These are phyloP conservation scores for Arthrobotrys sphaeroides DNA, from an alignment of 2,329 filamentous ascomycete species.

Conservation along the genomic window DNA sequence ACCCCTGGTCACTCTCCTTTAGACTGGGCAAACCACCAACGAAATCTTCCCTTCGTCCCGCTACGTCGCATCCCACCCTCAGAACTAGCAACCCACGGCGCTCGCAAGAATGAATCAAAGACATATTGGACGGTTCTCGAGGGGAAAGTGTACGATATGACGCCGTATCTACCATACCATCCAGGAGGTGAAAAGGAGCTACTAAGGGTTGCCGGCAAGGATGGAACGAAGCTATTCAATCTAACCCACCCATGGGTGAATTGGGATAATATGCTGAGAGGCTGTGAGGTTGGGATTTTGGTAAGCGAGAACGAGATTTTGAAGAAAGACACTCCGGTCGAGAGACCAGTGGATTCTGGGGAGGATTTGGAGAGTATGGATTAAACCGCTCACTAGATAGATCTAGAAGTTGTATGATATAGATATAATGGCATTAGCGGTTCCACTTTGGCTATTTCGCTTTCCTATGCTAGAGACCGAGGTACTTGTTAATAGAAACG, in stretches of 20 bases:
- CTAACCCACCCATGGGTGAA: conserved; percentile 78
- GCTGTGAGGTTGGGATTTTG: conserved; percentile 71
- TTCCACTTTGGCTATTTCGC: too few species aligned
- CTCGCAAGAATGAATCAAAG: conserved; percentile 78
- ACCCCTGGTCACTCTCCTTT: conserved; percentile 92
- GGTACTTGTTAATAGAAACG: too few species aligned
- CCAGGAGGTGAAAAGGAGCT: conserved; percentile 84
- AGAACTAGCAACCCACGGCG: conserved; percentile 78
- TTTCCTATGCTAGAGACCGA: too few species aligned
- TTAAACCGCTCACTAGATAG: background rate
- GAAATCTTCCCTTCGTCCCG: conserved; percentile 60
- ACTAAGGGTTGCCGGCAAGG: conserved; percentile 70
- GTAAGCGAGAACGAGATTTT: conserved; percentile 67
- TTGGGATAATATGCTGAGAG: conserved; percentile 74
- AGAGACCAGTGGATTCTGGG: background rate
- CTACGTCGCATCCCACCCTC: conserved; percentile 75
- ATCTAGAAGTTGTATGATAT: background rate
- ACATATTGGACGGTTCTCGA: conserved; percentile 82
- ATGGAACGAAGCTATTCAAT: conserved; percentile 72
- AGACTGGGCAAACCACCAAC: conserved; percentile 81
- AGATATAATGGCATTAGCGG: too few species aligned
- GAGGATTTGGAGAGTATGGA: conserved; percentile 48
- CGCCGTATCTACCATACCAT: conserved; percentile 88
- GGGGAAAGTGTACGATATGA: conserved; percentile 93
- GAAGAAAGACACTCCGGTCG: background rate